These are phyloP conservation scores for Hibiscus syriacus DNA, from an alignment of 345 rosid species.

Conservation along the genomic window DNA sequence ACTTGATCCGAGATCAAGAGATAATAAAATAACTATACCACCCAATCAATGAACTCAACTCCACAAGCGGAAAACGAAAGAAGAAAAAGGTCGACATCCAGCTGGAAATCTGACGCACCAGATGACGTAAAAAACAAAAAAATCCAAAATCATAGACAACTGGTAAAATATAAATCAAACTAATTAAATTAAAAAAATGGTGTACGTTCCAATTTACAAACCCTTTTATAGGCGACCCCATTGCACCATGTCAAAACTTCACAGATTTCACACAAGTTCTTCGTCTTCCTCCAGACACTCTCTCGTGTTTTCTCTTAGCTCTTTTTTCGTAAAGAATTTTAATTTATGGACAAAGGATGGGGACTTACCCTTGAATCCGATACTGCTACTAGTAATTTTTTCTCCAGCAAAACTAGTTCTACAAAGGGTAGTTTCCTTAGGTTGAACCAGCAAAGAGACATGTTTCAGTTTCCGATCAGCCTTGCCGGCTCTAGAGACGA, in stretches of 20 bases:
- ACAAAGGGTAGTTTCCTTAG: background rate
- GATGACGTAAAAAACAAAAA: slow-evolving; percentile 36
- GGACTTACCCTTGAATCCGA: slow-evolving; percentile 78
- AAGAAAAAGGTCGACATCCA: background rate
- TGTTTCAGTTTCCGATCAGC: slow-evolving; percentile 47
- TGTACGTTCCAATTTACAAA: slow-evolving; percentile 44
- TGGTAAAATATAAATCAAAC: no score
- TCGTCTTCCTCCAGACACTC: slow-evolving; percentile 1
- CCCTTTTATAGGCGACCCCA: slow-evolving; percentile 74
- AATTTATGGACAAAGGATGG: slow-evolving; percentile 85
- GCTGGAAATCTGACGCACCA: slow-evolving; percentile 45
- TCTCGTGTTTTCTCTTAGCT: background rate
- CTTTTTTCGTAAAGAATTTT: no score
- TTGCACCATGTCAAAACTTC: slow-evolving; percentile 68
- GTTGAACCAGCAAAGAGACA: background rate
- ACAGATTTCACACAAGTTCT: slow-evolving; percentile 17
- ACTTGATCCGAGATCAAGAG: no score
- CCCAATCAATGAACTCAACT: no score
- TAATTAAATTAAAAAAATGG: slow-evolving; percentile 8
- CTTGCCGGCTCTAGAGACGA: slow-evolving; percentile 28
- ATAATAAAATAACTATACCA: no score
- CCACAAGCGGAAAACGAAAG: background rate
- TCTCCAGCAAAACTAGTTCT: slow-evolving; percentile 8
- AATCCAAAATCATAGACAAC: no score
- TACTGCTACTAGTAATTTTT: slow-evolving; percentile 21